Base-by-base conservation (phyloP, 2,329 filamentous ascomycete genomes). In the Phialophora chinensis region DNA sequence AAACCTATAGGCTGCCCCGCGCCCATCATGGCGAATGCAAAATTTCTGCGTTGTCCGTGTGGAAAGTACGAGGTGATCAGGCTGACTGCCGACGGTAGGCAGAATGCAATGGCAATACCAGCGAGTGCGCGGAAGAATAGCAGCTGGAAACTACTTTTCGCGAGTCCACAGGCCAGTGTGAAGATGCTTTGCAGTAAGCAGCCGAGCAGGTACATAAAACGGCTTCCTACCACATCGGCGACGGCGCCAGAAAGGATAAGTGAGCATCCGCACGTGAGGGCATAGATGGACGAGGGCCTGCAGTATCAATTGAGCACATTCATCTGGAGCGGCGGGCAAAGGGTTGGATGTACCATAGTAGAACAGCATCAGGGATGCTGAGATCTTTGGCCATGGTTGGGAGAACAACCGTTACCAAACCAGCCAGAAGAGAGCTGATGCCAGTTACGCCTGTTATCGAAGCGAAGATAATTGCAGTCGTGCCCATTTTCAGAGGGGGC, bases 1-100 rank as follows among this genome's bases (percentile, higher is more conserved):
- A 85, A 86, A 0, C 85, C 85, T 11, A 86, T 69, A 0, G 84
- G 83, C 63, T 85, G 83, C 1, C 81, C 82, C 14, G 79, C 79
- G 2, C 85, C 84, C 73, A 86, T 77, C 5, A 77, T 79, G 0
- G 83, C 80, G 68, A 87, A 86, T 0, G 80, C 85, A 17, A 85
- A 74, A 67, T 87, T 86, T 2, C 85, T 77, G 25, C 77, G 73
- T 66, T 78, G 79, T 0, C 83, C 84, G 20, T 77, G 72, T 1
- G 80, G 79, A 38, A 85, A 81, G 1, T 79, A 80, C 33, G 76
- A 77, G 0, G 82, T 83, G 66, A 86, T 80, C 56, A 86, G 79
- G 57, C 79, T 80, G 0, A 86, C 80, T 0, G 83, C 80, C 0
- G 81, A 80, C 0, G 84, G 83, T 10, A 86, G 74, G 68, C 80